These are phyloP conservation scores for Clonostachys byssicola DNA, from an alignment of 2,329 filamentous ascomycete genomes.

Conservation along the genomic window DNA sequence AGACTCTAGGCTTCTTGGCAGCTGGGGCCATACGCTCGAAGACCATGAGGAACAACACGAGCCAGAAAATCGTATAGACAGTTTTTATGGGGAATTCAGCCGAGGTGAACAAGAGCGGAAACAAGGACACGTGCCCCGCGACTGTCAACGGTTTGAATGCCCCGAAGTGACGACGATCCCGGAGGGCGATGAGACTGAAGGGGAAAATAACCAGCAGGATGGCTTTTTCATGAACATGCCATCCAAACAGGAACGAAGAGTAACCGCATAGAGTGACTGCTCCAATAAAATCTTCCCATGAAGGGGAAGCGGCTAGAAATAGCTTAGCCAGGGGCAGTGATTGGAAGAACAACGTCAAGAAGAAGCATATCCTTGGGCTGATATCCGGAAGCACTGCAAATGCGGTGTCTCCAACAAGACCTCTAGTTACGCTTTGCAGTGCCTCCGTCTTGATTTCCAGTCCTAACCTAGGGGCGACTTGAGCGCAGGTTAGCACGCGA, in stretches of 20 bases:
- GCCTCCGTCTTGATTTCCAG: conserved; percentile 70
- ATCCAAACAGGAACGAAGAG: conserved; percentile 94
- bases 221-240: conserved; percentile 98
- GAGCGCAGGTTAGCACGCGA: conserved; percentile 1
- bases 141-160: conserved; percentile 91
- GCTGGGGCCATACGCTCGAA: conserved; percentile 89
- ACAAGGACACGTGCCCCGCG: conserved; percentile 90
- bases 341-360: conserved; percentile 79
- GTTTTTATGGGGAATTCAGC: conserved; percentile 94
- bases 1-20: conserved; percentile 73
- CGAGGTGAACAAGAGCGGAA: conserved; percentile 87
- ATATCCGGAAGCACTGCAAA: conserved; percentile 93
- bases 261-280: conserved; percentile 91
- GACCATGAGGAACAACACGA: conserved; percentile 76
- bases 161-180: conserved; percentile 83
- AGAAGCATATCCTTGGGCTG: conserved; percentile 74
- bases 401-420: conserved; percentile 86
- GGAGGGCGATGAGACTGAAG: conserved; percentile 87
- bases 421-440: conserved; percentile 84
- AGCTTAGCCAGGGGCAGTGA: conserved; percentile 76
- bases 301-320: conserved; percentile 62
- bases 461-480: conserved; percentile 78
- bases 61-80: conserved; percentile 88
- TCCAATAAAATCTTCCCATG: conserved; percentile 86
- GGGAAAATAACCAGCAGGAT: conserved; percentile 92